Evolutionary conservation across 1,284 basidiomycete genomes (phyloP), one percentile per base, ranked within the genome.

Genomic region (Stereum hirsutum): DNA sequence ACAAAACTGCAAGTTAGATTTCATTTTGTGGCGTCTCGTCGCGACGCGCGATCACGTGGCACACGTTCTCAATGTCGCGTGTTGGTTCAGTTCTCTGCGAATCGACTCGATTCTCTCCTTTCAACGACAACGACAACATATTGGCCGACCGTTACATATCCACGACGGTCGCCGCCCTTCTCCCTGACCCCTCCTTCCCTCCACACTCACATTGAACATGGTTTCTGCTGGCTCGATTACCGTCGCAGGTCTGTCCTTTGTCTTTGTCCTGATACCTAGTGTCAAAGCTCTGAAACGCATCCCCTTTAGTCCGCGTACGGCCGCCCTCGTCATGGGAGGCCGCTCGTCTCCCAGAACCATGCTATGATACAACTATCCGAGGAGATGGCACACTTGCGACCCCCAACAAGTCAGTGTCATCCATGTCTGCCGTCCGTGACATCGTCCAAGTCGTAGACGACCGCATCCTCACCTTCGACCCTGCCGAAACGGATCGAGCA

Each of bases 381-480:
- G 85, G 87, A 27, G 91, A 94, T 54, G 90, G 81, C 10, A 78
- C 81, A 30, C 75, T 94, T 42, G 82, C 87, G 12, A 73, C 83
- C 7, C 79, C 84, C 6, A 67, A 64, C 12, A 75, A 70, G 57
- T 46, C 68, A 39, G 63, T 72, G 26, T 61, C 70, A 19, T 68
- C 71, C 51, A 66, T 75, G 21, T 63, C 78, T 23, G 66, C 70
- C 38, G 70, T 89, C 45, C 75, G 85, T 46, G 76, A 89, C 52
- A 78, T 89, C 49, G 77, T 89, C 24, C 79, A 86, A 56, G 74
- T 89, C 42, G 72, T 88, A 41, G 87, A 90, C 58, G 87, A 90
- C 69, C 81, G 87, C 46, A 86, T 89, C 50, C 74, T 97, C 46
- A 90, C 91, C n/a, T 98, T 97, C 58, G 93, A 98, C 62, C 91